These are phyloP conservation scores for Osmanthus fragrans DNA, from an alignment of 257 asterid species.

Conservation along the genomic window DNA sequence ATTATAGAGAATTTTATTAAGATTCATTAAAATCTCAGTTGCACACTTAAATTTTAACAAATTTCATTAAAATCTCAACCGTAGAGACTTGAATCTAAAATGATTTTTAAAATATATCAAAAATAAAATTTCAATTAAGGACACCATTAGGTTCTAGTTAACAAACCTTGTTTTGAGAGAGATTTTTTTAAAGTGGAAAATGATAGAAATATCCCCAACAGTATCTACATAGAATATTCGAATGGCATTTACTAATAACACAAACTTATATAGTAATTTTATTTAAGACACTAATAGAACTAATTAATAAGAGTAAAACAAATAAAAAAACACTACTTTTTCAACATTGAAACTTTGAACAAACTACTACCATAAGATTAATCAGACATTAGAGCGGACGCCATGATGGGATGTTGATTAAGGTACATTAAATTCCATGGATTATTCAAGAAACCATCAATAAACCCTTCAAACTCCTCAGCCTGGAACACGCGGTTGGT, in stretches of 20 bases:
- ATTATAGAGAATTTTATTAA: too few relatives aligned
- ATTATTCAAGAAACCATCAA: slow-evolving; percentile 41
- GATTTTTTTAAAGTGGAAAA: too few relatives aligned
- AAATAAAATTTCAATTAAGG: too few relatives aligned
- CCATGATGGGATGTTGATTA: slow-evolving; percentile 55
- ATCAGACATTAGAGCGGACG: slow-evolving; percentile 63
- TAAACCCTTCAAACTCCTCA: slow-evolving; percentile 37
- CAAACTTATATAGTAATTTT: background rate
- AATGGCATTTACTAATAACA: background rate
- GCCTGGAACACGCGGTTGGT: slow-evolving; percentile 35
- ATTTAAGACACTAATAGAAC: slow-evolving; percentile 7
- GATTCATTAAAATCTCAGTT: too few relatives aligned
- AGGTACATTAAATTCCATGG: slow-evolving; percentile 58
- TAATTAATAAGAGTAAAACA: background rate
- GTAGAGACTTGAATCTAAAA: fast-evolving
- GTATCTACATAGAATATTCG: background rate
- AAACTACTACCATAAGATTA: slow-evolving; percentile 13
- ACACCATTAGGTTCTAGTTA: too few relatives aligned
- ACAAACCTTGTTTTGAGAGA: too few relatives aligned
- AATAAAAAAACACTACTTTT: background rate
- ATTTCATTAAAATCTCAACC: too few relatives aligned
- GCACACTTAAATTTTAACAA: too few relatives aligned
- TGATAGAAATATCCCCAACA: too few relatives aligned
- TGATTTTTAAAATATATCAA: too few relatives aligned
- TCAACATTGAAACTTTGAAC: background rate